Evolutionary conservation across 1,284 basidiomycete genomes (phyloP), one percentile per base, ranked within the genome.

Genomic region (Mrakiaceae sp.): DNA sequence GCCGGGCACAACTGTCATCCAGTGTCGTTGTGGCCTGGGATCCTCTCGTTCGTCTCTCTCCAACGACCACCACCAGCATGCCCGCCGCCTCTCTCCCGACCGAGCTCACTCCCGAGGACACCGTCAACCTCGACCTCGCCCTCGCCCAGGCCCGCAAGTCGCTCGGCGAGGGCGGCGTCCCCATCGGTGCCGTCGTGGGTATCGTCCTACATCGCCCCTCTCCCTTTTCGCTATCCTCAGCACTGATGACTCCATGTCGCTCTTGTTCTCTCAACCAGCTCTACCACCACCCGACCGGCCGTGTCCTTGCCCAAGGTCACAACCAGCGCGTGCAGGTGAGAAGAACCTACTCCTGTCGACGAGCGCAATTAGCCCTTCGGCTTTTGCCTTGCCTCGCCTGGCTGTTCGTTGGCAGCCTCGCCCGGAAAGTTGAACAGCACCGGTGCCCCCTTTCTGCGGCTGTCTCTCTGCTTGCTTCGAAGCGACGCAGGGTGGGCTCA

Each of bases 241-340:
- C 54, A 14, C 43, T 49, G 48, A 8, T 49, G 48, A 49, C 48
- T 60, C 39, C 27, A n/a, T 14, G n/a, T 9, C 12, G 47, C n/a
- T 58, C 40, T 14, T n/a, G 16, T 43, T 55, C 16, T 16, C 39
- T 40, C 40, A 11, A 10, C 27, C 11, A 42, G 43, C 39, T 40
- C 42, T 68, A 72, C 54, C 72, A 73, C 64, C 70, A 71, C 16
- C 72, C 72, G 8, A 71, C 72, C 1, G 68, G 69, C 48, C 67
- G 67, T 16, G 68, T 72, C 10, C 67, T 73, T 11, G 66, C 72
- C 14, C 47, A 39, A 5, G 72, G 72, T 3, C 72, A 73, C 64
- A 73, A 73, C 66, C 70, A 72, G 63, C 69, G 72, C 7, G 72
- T 73, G 0, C 62, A 63, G 60, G 60, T 62, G 3, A 27, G 52